Percentiles rank a stretch among this genome's conserved stretches.
phyloP scores from a whole-genome alignment of 768 basidiomycete genomes.

The Russula sp. region DNA sequence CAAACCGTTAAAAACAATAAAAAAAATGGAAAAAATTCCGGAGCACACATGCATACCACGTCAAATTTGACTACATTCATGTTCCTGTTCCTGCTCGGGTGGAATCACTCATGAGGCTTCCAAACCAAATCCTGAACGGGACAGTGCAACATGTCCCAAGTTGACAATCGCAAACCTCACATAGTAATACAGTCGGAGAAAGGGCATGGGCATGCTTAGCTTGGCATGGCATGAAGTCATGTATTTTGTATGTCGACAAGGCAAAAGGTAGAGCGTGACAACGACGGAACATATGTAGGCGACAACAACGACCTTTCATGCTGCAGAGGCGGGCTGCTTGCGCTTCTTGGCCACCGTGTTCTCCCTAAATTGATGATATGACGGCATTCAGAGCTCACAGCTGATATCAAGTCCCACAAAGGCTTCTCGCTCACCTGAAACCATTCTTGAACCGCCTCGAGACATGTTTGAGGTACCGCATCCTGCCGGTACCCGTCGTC shows the following conservation, averaged over 20 bases:
- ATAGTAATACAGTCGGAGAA: background rate
- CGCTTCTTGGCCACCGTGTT: slow-evolving; percentile 86
- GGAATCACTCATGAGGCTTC: background rate
- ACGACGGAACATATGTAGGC: slow-evolving; percentile 24
- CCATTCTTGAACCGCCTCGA: slow-evolving; percentile 98
- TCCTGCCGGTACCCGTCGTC: slow-evolving; percentile 97
- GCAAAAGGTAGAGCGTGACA: slow-evolving; percentile 20
- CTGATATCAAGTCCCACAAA: background rate
- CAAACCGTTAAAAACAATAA: slow-evolving; percentile 2
- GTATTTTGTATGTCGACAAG: slow-evolving; percentile 29
- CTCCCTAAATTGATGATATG: slow-evolving; percentile 48
- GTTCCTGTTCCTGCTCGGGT: background rate
- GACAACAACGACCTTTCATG: slow-evolving; percentile 30
- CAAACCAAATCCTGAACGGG: background rate
- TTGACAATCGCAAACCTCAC: background rate
- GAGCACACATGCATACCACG: background rate
- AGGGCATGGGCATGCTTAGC: slow-evolving; percentile 10
- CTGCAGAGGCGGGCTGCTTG: slow-evolving; percentile 52
- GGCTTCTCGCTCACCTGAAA: slow-evolving; percentile 58
- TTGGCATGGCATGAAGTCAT: slow-evolving; percentile 27
- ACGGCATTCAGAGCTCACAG: background rate
- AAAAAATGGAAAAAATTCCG: background rate
- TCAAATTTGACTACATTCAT: background rate
- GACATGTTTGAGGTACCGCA: slow-evolving; percentile 89
- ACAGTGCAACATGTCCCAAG: background rate